Evolutionary conservation across 1,284 basidiomycete species (phyloP).

Genomic region (Ustilago crameri): DNA sequence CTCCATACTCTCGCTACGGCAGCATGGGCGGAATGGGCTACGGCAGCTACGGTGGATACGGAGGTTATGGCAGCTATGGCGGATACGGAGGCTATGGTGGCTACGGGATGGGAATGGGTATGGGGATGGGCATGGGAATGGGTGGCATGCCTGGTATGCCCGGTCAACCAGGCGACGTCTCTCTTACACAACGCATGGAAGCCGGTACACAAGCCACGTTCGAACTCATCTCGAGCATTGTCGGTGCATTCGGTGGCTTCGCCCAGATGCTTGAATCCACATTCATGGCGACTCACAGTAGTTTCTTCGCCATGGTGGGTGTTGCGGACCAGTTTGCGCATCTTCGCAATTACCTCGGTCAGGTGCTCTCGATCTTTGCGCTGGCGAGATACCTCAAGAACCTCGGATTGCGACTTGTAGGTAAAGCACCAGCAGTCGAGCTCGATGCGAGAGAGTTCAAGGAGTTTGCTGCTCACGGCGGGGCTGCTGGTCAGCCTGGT

Average conservation of each 20-base stretch:
- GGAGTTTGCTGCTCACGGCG: constrained; percentile 60
- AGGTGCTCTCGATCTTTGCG: constrained; percentile 88
- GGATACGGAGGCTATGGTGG: constrained; percentile 55
- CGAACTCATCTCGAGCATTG: constrained; percentile 89
- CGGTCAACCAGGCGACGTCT: constrained; percentile 66
- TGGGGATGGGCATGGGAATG: constrained; percentile 57
- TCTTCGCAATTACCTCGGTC: constrained; percentile 89
- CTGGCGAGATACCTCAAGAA: constrained; percentile 82
- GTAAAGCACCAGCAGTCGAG: constrained; percentile 56
- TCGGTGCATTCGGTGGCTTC: constrained; percentile 93
- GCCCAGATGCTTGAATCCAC: constrained; percentile 98
- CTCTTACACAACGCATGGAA: constrained; percentile 87
- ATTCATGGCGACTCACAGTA: constrained; percentile 98
- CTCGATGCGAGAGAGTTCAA: constrained; percentile 63
- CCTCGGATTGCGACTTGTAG: constrained; percentile 56
- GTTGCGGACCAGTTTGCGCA: constrained; percentile 95
- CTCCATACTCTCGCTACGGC: constrained; percentile 64
- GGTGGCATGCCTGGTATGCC: constrained; percentile 59
- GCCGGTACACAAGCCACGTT: constrained; percentile 91
- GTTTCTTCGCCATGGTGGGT: constrained; percentile 98
- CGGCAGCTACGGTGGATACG: constrained; percentile 51
- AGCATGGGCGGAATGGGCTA: constrained; percentile 45
- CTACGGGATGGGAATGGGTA: constrained; percentile 34
- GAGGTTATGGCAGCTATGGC: constrained; percentile 51
- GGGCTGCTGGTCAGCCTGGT: constrained; percentile 28